phyloP scores from a whole-genome alignment of 2,329 filamentous ascomycete genomes.

The Fusarium equiseti region DNA sequence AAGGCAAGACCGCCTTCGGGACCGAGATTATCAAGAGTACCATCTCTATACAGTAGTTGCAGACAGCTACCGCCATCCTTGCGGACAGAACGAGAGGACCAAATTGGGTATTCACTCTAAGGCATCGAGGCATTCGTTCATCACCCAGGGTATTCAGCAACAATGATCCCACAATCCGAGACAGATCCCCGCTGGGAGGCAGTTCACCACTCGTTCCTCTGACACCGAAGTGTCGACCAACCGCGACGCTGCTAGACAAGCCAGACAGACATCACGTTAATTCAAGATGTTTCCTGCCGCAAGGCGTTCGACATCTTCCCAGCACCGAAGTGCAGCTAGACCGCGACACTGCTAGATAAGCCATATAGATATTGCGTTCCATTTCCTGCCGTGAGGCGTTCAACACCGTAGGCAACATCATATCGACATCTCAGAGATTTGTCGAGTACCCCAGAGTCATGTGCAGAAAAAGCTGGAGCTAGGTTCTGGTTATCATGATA shows the following conservation, averaged over 20 bases:
- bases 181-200: background rate
- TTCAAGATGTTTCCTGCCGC: no score
- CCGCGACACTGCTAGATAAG: no score
- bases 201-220: background rate
- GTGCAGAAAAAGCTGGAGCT: background rate
- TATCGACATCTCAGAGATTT: no score
- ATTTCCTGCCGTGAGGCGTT: no score
- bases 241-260: background rate
- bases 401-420: no score
- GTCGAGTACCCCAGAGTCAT: background rate
- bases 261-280: no score
- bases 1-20: background rate
- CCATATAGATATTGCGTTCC: no score
- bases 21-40: background rate
- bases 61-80: background rate
- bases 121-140: background rate
- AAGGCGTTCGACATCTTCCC: no score
- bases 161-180: background rate
- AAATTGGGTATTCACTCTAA: background rate
- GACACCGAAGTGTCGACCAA: background rate
- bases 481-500: background rate
- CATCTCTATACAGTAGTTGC: background rate
- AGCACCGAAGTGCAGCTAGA: no score
- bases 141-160: background rate
- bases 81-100: background rate